A percentile compares a stretch with the other conserved stretches of the same genome.
These are phyloP conservation scores for Epichloe gansuensis DNA, from an alignment of 2,329 filamentous ascomycete genomes.

Conservation along the genomic window DNA sequence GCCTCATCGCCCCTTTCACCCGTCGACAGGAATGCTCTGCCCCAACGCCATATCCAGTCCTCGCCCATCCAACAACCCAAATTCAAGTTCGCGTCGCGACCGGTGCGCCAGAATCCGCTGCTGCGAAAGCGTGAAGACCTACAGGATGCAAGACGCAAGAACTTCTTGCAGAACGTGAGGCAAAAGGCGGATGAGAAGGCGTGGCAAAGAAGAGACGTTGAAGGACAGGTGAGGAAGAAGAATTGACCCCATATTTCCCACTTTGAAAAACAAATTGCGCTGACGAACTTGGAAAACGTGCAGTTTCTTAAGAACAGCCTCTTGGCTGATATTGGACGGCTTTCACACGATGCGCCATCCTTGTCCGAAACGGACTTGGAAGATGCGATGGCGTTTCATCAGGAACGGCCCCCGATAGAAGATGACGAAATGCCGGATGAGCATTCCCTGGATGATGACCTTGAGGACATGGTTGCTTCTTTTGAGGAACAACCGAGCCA, in stretches of 20 bases:
- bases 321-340: slow-evolving; percentile 19
- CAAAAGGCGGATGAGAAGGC: slow-evolving; percentile 46
- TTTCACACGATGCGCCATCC: slow-evolving; percentile 23
- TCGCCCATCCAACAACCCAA: slow-evolving; percentile 29
- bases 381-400: slow-evolving; percentile 30
- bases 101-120: slow-evolving; percentile 50
- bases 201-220: slow-evolving; percentile 50
- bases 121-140: slow-evolving; percentile 48
- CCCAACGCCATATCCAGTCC: slow-evolving; percentile 31
- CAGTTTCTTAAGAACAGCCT: slow-evolving; percentile 26
- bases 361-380: slow-evolving; percentile 40
- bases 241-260: neutral
- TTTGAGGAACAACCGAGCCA: slow-evolving; percentile 23
- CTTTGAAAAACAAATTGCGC: neutral
- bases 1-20: slow-evolving; percentile 35
- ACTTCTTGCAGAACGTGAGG: slow-evolving; percentile 58
- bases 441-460: slow-evolving; percentile 37
- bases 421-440: slow-evolving; percentile 42
- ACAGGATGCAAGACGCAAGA: slow-evolving; percentile 50
- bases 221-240: slow-evolving; percentile 32
- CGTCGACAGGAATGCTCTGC: slow-evolving; percentile 28
- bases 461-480: slow-evolving; percentile 44
- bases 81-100: slow-evolving; percentile 41
- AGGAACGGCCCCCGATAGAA: slow-evolving; percentile 13
- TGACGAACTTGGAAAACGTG: neutral